phyloP scores from a whole-genome alignment of 495 filamentous ascomycete genomes.

The Sordaria brevicollis region DNA sequence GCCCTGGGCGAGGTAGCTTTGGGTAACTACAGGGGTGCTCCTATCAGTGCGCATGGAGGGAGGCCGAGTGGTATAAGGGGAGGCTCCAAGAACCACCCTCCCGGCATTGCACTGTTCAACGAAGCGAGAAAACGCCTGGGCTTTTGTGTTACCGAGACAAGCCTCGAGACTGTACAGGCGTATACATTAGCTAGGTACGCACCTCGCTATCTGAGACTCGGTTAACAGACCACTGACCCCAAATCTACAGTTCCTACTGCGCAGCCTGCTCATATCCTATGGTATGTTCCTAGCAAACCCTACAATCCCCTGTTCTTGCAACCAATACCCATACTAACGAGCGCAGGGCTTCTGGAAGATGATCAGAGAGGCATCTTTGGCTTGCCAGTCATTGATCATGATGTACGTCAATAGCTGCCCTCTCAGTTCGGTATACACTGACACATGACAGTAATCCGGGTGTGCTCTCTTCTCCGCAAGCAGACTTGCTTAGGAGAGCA shows the following conservation, averaged over 20 bases:
- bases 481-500: conserved; percentile 41
- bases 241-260: conserved; percentile 37
- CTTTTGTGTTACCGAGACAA: conserved; percentile 43
- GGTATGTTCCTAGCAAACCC: conserved; percentile 19
- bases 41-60: conserved; percentile 33
- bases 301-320: neutral
- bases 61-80: conserved; percentile 43
- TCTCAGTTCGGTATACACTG: neutral
- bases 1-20: conserved; percentile 46
- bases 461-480: conserved; percentile 36
- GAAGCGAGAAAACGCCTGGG: conserved; percentile 49
- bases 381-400: conserved; percentile 41
- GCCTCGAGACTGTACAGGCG: conserved; percentile 48
- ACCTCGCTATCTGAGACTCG: neutral
- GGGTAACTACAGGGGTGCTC: conserved; percentile 33
- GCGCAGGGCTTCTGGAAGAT: conserved; percentile 48
- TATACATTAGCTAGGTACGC: conserved; percentile 43
- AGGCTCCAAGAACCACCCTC: conserved; percentile 36
- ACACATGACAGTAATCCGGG: conserved; percentile 28
- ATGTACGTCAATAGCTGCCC: conserved; percentile 23
- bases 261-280: conserved; percentile 39
- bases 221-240: neutral
- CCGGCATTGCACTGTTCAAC: conserved; percentile 48
- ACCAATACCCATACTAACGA: conserved; percentile 2
- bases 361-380: conserved; percentile 40